phyloP scores from a whole-genome alignment of 1,284 basidiomycete genomes.

The Tilletiopsis washingtonensis region DNA sequence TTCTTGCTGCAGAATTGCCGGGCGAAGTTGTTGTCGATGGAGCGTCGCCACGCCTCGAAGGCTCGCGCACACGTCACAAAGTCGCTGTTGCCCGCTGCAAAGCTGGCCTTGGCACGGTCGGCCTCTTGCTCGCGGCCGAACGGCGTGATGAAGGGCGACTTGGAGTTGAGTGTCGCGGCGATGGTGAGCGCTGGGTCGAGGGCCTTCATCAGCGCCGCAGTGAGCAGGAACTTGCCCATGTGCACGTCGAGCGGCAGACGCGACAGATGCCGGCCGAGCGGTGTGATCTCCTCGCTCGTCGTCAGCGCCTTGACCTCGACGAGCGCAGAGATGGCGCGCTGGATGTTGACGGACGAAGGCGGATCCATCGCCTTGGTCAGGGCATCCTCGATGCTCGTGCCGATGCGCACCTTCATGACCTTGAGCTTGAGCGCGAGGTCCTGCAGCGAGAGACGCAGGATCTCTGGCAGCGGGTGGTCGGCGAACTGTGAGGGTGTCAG shows the following conservation, averaged over 20 bases:
- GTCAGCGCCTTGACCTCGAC: slow-evolving; percentile 90
- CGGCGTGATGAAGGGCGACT: slow-evolving; percentile 78
- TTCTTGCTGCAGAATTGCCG: slow-evolving; percentile 66
- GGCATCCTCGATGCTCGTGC: slow-evolving; percentile 74
- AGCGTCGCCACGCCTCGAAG: slow-evolving; percentile 77
- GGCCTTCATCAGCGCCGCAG: slow-evolving; percentile 77
- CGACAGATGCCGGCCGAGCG: slow-evolving; percentile 82
- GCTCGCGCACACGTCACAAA: slow-evolving; percentile 89
- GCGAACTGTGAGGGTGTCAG: slow-evolving; percentile 58
- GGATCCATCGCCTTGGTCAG: slow-evolving; percentile 82
- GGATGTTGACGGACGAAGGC: slow-evolving; percentile 76
- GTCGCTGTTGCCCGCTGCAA: slow-evolving; percentile 84
- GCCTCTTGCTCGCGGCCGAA: slow-evolving; percentile 83
- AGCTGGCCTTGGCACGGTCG: slow-evolving; percentile 70
- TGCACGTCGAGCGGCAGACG: slow-evolving; percentile 94
- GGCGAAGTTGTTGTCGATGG: slow-evolving; percentile 57
- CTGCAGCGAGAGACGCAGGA: slow-evolving; percentile 86
- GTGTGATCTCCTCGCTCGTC: slow-evolving; percentile 79
- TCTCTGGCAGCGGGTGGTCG: slow-evolving; percentile 88
- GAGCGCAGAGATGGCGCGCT: slow-evolving; percentile 79
- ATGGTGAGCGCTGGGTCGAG: slow-evolving; percentile 93
- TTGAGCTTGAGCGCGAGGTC: slow-evolving; percentile 93
- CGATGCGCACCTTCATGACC: slow-evolving; percentile 86
- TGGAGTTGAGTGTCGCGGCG: slow-evolving; percentile 79
- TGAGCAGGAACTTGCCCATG: slow-evolving; percentile 85